Percentiles rank a stretch among this genome's conserved stretches.
These are phyloP conservation scores for Cladobotryum protrusum DNA, from an alignment of 2,329 filamentous ascomycete species.

Conservation along the genomic window DNA sequence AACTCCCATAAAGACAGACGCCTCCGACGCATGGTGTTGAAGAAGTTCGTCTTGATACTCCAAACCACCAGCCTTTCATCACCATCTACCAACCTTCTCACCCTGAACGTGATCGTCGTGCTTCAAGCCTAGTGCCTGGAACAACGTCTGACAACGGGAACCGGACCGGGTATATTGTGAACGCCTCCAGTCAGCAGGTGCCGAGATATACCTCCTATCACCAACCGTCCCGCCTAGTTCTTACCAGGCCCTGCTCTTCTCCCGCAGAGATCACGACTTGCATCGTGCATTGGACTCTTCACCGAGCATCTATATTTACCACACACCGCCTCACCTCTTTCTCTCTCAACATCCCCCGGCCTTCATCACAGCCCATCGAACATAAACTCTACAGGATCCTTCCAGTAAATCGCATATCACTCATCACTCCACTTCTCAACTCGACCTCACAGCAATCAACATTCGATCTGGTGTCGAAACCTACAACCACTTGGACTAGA, in stretches of 20 bases:
- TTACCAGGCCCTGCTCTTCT: conserved; percentile 8
- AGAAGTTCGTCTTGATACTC: conserved; percentile 12
- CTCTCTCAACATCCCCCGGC: not conserved
- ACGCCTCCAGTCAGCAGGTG: conserved; percentile 10
- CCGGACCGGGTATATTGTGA: conserved; percentile 7
- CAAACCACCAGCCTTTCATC: not conserved
- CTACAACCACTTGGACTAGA: too few relatives aligned
- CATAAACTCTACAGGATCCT: not conserved
- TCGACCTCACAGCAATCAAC: too few relatives aligned
- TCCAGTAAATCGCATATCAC: not conserved
- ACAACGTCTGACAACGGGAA: conserved; percentile 8
- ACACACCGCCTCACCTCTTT: conserved; percentile 2
- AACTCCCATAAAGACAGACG: conserved; percentile 13
- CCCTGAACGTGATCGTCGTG: conserved; percentile 7
- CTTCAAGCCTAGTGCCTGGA: not conserved
- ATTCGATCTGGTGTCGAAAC: too few relatives aligned
- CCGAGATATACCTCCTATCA: conserved; percentile 9
- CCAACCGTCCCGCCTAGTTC: conserved; percentile 11
- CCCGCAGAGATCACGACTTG: not conserved
- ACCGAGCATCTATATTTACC: not conserved
- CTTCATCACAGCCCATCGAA: not conserved
- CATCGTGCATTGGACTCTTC: not conserved
- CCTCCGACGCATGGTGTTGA: conserved; percentile 19
- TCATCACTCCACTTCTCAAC: not conserved
- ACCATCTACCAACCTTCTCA: not conserved